These are phyloP conservation scores for Leucosporidium yakuticum DNA, from an alignment of 768 basidiomycete genomes.

Conservation along the genomic window DNA sequence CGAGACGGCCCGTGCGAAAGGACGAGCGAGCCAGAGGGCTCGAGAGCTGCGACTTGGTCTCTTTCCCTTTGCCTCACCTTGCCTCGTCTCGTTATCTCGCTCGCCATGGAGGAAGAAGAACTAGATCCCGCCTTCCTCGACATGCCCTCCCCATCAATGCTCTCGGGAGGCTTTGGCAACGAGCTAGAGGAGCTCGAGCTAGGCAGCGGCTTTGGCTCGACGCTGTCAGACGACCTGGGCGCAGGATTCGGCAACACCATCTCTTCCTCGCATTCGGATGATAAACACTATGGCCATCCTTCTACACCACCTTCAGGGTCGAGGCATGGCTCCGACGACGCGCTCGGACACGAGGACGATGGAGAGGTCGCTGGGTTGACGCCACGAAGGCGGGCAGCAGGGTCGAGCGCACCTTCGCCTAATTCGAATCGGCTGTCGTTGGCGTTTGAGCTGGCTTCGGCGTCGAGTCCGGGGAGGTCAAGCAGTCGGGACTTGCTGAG, in stretches of 20 bases:
- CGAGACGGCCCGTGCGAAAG: no score
- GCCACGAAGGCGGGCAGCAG: neutral
- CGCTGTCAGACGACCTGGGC: neutral
- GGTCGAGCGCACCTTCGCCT: neutral
- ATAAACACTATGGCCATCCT: no score
- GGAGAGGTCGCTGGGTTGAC: neutral
- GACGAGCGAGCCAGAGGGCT: no score
- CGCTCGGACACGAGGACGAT: neutral
- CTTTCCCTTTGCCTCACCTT: neutral
- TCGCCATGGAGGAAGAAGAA: slow-evolving; percentile 18
- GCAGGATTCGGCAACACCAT: neutral
- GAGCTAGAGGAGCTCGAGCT: neutral
- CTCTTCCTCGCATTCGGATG: neutral
- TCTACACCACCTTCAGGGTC: no score
- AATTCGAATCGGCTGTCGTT: slow-evolving; percentile 4
- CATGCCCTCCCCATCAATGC: neutral
- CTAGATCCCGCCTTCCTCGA: slow-evolving; percentile 30
- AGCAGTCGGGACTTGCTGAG: slow-evolving; percentile 10
- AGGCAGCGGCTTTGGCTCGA: neutral
- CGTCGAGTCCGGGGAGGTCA: neutral
- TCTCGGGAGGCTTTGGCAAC: neutral
- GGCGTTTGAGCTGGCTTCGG: slow-evolving; percentile 28
- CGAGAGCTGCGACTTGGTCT: no score
- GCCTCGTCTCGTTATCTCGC: neutral
- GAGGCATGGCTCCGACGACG: neutral